A percentile compares a stretch with the other conserved stretches of the same genome.
These are phyloP conservation scores for Apiotrichum akiyoshidainum DNA, from an alignment of 1,284 basidiomycete genomes.

Conservation along the genomic window DNA sequence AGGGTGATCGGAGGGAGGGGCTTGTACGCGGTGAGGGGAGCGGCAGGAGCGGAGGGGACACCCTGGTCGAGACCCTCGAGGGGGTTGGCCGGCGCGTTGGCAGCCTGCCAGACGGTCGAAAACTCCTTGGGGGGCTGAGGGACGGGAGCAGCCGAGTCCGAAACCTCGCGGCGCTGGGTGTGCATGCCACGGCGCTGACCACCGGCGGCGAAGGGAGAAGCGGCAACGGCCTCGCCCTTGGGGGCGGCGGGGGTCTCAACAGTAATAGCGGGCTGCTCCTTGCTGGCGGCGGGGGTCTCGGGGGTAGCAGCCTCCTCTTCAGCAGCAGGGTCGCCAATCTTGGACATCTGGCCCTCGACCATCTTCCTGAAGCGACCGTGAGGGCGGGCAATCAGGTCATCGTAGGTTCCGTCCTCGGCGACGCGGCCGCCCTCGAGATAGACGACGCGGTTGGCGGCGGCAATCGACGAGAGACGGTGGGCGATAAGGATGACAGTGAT, in stretches of 20 bases:
- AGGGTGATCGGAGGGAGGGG: constrained; percentile 56
- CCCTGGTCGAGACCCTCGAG: constrained; percentile 36
- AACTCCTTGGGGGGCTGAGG: constrained; percentile 28
- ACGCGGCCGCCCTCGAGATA: constrained; percentile 53
- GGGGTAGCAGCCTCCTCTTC: constrained; percentile 8
- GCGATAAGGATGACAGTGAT: constrained; percentile 56
- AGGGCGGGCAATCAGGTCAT: constrained; percentile 46
- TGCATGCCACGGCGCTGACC: constrained; percentile 24
- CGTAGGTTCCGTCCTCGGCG: constrained; percentile 53
- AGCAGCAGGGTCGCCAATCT: constrained; percentile 36
- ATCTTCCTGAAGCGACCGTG: constrained; percentile 48
- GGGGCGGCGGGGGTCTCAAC: not conserved
- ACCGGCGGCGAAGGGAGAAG: constrained; percentile 16
- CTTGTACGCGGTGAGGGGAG: constrained; percentile 45
- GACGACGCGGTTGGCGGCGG: constrained; percentile 53
- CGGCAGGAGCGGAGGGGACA: constrained; percentile 32
- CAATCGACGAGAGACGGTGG: constrained; percentile 54
- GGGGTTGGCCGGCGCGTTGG: constrained; percentile 25
- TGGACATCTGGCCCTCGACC: constrained; percentile 48
- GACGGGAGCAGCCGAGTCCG: constrained; percentile 19
- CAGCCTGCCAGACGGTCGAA: constrained; percentile 39
- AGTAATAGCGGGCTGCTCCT: constrained; percentile 6
- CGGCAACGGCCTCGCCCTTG: constrained; percentile 1
- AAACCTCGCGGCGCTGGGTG: constrained; percentile 12
- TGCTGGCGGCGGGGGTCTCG: constrained; percentile 1